A percentile compares a stretch with the other conserved stretches of the same genome.
These are phyloP conservation scores for Dovyalis caffra DNA, from an alignment of 345 rosid species.

Conservation along the genomic window DNA sequence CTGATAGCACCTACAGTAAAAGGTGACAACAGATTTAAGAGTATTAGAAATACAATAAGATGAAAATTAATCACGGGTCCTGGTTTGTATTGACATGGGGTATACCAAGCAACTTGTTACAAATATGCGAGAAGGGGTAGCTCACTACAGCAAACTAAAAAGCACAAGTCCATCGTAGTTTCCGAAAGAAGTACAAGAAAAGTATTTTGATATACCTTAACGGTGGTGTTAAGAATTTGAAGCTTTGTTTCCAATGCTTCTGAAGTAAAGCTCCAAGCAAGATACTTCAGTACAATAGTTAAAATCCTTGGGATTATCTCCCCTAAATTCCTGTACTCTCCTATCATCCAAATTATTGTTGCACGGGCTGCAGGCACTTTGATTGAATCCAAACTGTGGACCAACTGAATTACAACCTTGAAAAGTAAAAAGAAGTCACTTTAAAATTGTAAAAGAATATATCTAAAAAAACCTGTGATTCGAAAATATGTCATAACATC, in stretches of 20 bases:
- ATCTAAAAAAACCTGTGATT: neutral
- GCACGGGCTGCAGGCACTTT: slow-evolving; percentile 89
- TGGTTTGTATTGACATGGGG: too few species aligned
- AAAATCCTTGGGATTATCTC: slow-evolving; percentile 73
- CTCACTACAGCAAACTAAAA: too few species aligned
- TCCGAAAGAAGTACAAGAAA: neutral
- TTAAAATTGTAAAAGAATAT: neutral
- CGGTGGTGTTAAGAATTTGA: slow-evolving; percentile 74
- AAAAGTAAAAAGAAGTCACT: neutral
- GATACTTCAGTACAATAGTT: slow-evolving; percentile 70
- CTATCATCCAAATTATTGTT: slow-evolving; percentile 91
- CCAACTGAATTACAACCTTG: slow-evolving; percentile 78
- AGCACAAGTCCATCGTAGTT: too few species aligned
- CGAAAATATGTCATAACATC: too few species aligned
- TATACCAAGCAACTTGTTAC: too few species aligned
- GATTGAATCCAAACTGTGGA: slow-evolving; percentile 80
- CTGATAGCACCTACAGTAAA: slow-evolving; percentile 51
- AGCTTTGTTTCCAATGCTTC: slow-evolving; percentile 87
- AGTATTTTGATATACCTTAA: slow-evolving; percentile 54
- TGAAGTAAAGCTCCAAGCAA: slow-evolving; percentile 82
- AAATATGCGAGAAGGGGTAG: too few species aligned
- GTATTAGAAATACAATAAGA: too few species aligned
- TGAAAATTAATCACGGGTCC: too few species aligned
- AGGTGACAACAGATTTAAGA: neutral
- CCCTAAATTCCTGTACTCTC: slow-evolving; percentile 74